Percentiles rank a stretch among this genome's conserved stretches.
phyloP scores from a whole-genome alignment of 305 asterid genomes.

The Fraxinus ornus region DNA sequence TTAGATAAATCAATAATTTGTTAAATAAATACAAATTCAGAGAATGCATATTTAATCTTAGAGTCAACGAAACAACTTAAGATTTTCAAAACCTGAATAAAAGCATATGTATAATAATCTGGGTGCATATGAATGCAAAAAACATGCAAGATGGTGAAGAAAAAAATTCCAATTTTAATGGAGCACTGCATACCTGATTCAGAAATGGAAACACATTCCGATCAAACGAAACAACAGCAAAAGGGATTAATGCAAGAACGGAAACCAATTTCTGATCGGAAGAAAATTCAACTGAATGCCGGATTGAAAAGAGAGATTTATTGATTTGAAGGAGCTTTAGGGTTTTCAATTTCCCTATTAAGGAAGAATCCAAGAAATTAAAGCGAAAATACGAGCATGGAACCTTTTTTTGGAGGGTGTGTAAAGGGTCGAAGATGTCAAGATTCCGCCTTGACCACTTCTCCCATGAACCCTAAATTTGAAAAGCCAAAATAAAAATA shows the following conservation, averaged over 20 bases:
- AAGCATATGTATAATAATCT: background rate
- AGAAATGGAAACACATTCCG: background rate
- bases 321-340: background rate
- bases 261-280: background rate
- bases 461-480: background rate
- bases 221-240: background rate
- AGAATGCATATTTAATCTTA: background rate
- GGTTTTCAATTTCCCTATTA: background rate
- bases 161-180: background rate
- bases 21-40: background rate
- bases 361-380: background rate
- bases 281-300: background rate
- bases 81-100: background rate
- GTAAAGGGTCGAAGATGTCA: background rate
- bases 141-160: background rate
- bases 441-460: background rate
- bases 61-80: background rate
- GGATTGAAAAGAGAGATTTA: background rate
- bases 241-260: background rate
- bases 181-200: background rate
- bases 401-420: background rate
- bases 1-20: background rate
- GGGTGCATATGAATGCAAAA: background rate
- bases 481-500: background rate
- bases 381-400: background rate